These are phyloP conservation scores for Wilcoxina mikolae DNA, from an alignment of 495 filamentous ascomycete species.

Conservation along the genomic window DNA sequence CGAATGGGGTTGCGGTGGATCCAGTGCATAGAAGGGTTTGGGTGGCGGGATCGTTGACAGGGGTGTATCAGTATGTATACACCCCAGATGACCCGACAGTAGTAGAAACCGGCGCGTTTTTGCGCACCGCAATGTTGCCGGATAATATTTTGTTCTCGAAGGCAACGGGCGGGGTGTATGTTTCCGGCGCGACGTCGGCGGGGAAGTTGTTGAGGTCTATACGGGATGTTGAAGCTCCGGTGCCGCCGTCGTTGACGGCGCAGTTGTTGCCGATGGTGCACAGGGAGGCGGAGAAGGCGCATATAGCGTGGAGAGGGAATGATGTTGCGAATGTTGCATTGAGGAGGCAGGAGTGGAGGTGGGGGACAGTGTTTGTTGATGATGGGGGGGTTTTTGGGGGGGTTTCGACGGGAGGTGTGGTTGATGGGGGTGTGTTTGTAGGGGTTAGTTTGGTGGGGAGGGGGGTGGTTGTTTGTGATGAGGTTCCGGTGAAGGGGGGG, in stretches of 20 bases:
- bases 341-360: constrained; percentile 20
- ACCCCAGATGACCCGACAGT: constrained; percentile 6
- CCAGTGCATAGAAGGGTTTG: constrained; percentile 4
- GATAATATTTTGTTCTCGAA: constrained; percentile 19
- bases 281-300: constrained; percentile 9
- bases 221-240: constrained; percentile 3
- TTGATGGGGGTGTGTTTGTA: constrained; percentile 15
- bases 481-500: constrained; percentile 15
- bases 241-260: constrained; percentile 12
- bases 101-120: constrained; percentile 2
- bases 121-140: constrained; percentile 14
- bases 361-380: constrained; percentile 26
- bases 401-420: constrained; percentile 15
- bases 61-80: constrained; percentile 16
- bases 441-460: constrained; percentile 17
- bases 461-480: constrained; percentile 19
- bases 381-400: constrained; percentile 21
- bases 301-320: constrained; percentile 12
- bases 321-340: constrained; percentile 19
- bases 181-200: constrained; percentile 5
- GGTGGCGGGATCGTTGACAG: constrained; percentile 10
- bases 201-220: constrained; percentile 8
- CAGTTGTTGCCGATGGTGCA: constrained; percentile 14
- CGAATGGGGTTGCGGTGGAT: constrained; percentile 21
- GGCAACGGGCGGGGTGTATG: constrained; percentile 8